A percentile compares a stretch with the other conserved stretches of the same genome.
phyloP scores from a whole-genome alignment of 2,329 filamentous ascomycete species.

The Fusarium xyrophilum region DNA sequence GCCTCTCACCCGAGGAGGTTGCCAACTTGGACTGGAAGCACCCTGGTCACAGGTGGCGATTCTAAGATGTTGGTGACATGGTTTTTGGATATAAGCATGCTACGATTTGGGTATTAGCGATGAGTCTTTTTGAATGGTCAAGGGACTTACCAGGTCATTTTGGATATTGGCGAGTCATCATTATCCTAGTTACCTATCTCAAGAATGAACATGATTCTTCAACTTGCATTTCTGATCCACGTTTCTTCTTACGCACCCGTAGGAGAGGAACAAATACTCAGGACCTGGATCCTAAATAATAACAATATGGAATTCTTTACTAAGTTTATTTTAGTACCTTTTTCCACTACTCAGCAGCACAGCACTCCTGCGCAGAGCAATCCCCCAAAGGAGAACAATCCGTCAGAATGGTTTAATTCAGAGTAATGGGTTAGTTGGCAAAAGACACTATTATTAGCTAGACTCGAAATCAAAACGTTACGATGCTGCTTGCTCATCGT shows the following conservation, averaged over 20 bases:
- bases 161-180: constrained; percentile 8
- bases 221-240: not conserved
- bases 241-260: not conserved
- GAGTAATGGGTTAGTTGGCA: not conserved
- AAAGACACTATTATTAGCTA: not conserved
- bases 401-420: not conserved
- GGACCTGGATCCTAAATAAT: not conserved
- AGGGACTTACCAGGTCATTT: not conserved
- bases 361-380: not conserved
- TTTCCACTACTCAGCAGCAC: not conserved
- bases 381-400: not conserved
- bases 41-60: constrained; percentile 68
- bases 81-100: not conserved
- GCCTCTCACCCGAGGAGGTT: constrained; percentile 60
- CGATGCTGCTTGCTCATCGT: not conserved
- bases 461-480: not conserved
- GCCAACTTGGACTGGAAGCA: constrained; percentile 72
- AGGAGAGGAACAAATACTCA: no score
- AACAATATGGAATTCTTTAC: no score
- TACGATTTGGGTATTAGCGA: constrained; percentile 11
- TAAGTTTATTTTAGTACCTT: no score
- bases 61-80: not conserved
- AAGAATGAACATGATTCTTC: constrained; percentile 10
- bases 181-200: not conserved
- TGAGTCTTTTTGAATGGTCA: not conserved